These are phyloP conservation scores for Yarrowia yakushimensis DNA, from an alignment of 805 yeast genomes.

Conservation along the genomic window DNA sequence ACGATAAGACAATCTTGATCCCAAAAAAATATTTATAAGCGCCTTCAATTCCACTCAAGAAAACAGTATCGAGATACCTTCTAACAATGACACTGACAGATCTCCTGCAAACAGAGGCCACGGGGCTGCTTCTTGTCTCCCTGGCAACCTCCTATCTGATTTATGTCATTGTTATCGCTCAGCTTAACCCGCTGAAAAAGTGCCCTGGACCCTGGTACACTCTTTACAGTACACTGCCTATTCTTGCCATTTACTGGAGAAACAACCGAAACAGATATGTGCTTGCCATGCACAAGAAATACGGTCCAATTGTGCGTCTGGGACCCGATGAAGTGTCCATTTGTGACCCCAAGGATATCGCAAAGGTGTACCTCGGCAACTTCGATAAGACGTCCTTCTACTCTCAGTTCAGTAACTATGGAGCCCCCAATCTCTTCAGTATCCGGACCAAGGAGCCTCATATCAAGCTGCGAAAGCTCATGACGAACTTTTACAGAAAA, in stretches of 20 bases:
- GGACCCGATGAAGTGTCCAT: constrained; percentile 62
- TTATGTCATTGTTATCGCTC: background rate
- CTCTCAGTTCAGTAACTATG: constrained; percentile 56
- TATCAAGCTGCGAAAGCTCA: constrained; percentile 35
- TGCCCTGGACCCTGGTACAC: constrained; percentile 19
- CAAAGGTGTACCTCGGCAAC: constrained; percentile 55
- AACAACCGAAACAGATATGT: constrained; percentile 51
- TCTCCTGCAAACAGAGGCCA: background rate
- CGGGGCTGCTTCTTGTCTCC: background rate
- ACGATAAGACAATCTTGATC: background rate
- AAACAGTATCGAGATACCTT: too few relatives aligned
- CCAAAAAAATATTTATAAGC: too few relatives aligned
- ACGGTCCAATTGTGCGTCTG: constrained; percentile 61
- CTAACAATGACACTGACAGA: background rate
- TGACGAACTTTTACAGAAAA: background rate
- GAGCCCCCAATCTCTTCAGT: constrained; percentile 58
- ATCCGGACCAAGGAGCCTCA: constrained; percentile 50
- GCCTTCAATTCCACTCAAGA: too few relatives aligned
- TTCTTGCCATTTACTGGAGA: constrained; percentile 44
- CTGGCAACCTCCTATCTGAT: constrained; percentile 1
- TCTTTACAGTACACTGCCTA: constrained; percentile 31
- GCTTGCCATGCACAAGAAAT: constrained; percentile 49
- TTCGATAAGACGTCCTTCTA: constrained; percentile 57
- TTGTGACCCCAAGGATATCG: constrained; percentile 48
- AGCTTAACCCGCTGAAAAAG: constrained; percentile 4